Conservation (phyloP, 1,284 basidiomycete genomes). For the Tranzscheliella williamsii region DNA sequence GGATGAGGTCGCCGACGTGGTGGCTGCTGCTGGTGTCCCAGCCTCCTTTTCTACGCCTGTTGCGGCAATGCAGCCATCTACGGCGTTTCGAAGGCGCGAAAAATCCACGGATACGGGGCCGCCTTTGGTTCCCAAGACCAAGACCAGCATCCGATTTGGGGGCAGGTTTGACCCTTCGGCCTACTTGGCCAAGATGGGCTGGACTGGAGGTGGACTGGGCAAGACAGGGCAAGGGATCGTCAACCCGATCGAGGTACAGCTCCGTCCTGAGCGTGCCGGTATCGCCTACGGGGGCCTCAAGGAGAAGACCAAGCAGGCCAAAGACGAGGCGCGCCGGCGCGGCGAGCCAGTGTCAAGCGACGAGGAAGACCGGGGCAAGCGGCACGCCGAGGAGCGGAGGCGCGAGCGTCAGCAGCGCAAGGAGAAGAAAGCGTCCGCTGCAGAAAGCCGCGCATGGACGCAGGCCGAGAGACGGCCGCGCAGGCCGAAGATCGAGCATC, state of each 20-base stretch:
- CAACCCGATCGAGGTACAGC: constrained; percentile 57
- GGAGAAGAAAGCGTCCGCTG: not conserved
- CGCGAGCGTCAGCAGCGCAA: constrained; percentile 64
- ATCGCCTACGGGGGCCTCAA: constrained; percentile 57
- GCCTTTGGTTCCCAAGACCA: not conserved
- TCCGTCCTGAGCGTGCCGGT: constrained; percentile 55
- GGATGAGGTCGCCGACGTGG: not conserved
- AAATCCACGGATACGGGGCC: too few relatives aligned
- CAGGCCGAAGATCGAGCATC: constrained; percentile 50
- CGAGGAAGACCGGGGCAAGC: constrained; percentile 19
- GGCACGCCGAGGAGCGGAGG: not conserved
- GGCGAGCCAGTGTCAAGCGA: constrained; percentile 35
- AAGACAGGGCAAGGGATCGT: constrained; percentile 55
- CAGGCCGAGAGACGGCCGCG: constrained; percentile 38
- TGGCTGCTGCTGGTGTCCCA: not conserved
- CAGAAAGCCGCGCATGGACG: constrained; percentile 36
- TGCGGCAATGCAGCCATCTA: not conserved
- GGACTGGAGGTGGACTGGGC: constrained; percentile 59
- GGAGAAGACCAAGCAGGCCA: constrained; percentile 56
- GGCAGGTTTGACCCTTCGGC: constrained; percentile 53
- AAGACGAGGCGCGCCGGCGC: constrained; percentile 41
- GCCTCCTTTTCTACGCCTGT: not conserved
- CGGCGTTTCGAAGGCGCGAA: not conserved
- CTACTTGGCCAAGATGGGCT: constrained; percentile 57
- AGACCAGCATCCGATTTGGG: constrained; percentile 37